Percentiles rank a stretch among this genome's conserved stretches.
Conservation (phyloP, 495 filamentous ascomycete genomes). For the Lophiotrema nucula region DNA sequence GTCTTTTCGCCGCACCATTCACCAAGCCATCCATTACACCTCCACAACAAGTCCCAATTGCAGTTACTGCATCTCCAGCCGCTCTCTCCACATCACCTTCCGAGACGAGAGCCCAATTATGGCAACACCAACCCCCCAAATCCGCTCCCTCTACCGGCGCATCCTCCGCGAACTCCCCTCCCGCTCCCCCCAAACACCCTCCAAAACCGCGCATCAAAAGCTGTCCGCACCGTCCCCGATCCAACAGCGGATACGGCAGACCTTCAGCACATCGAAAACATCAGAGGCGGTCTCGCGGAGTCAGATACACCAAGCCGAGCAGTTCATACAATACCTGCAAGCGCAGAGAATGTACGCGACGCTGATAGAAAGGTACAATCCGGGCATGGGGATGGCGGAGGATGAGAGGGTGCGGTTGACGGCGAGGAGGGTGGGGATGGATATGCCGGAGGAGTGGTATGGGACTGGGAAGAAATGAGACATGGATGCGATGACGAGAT, state of each 20-base stretch:
- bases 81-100: background rate
- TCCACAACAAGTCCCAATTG: constrained; percentile 2
- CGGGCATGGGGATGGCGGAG: constrained; percentile 77
- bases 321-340: constrained; percentile 73
- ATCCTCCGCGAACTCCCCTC: constrained; percentile 89
- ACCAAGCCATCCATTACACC: constrained; percentile 1
- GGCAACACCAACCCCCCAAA: constrained; percentile 39
- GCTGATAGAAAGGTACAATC: constrained; percentile 88
- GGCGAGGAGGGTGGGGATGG: constrained; percentile 83
- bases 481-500: too few species aligned
- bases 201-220: constrained; percentile 33
- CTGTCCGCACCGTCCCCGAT: constrained; percentile 51
- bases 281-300: constrained; percentile 6
- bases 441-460: constrained; percentile 66
- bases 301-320: constrained; percentile 56
- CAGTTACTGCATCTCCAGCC: background rate
- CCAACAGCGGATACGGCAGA: constrained; percentile 46
- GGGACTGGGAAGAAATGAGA: background rate
- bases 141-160: constrained; percentile 81
- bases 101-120: too few species aligned
- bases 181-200: constrained; percentile 44
- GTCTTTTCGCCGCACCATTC: constrained; percentile 21
- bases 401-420: constrained; percentile 81
- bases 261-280: constrained; percentile 43
- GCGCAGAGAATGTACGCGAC: constrained; percentile 79